Percentiles rank a stretch among this genome's conserved stretches.
Evolutionary conservation across 257 asterid species (phyloP).

Genomic region (Thymus mandschuricus): DNA sequence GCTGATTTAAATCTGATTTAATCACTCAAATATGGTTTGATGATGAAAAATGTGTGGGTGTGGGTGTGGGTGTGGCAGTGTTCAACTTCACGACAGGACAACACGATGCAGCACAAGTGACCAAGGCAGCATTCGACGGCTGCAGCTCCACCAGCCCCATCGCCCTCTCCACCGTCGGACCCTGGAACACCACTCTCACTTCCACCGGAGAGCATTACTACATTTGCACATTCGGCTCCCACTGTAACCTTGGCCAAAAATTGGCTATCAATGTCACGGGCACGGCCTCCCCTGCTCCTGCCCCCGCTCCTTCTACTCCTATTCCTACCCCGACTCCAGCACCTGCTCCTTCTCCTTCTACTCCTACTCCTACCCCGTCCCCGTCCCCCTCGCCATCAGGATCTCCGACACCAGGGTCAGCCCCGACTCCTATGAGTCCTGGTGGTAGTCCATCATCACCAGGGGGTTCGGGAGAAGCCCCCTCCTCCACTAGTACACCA

Average conservation of each 20-base stretch:
- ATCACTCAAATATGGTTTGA: too few species aligned
- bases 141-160: constrained; percentile 52
- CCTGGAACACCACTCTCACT: constrained; percentile 52
- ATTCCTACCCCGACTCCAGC: constrained; percentile 7
- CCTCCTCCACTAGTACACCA: background rate
- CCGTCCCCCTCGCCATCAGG: constrained; percentile 10
- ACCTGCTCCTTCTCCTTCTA: background rate
- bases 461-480: background rate
- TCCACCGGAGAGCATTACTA: constrained; percentile 52
- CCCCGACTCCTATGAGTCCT: background rate
- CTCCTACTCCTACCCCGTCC: background rate
- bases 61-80: constrained; percentile 43
- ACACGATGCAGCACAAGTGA: constrained; percentile 63
- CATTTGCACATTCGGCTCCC: constrained; percentile 61
- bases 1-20: too few species aligned
- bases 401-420: constrained; percentile 25
- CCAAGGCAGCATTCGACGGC: constrained; percentile 45
- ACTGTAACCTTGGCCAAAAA: constrained; percentile 66
- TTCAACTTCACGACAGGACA: constrained; percentile 62
- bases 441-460: constrained; percentile 31
- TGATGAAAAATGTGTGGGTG: too few species aligned
- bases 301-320: constrained; percentile 25
- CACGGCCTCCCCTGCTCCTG: constrained; percentile 35
- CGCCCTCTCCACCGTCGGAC: constrained; percentile 42
- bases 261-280: constrained; percentile 58